Evolutionary conservation across 192 early-diverging fungal species (phyloP).

Genomic region (Coemansia sp.): DNA sequence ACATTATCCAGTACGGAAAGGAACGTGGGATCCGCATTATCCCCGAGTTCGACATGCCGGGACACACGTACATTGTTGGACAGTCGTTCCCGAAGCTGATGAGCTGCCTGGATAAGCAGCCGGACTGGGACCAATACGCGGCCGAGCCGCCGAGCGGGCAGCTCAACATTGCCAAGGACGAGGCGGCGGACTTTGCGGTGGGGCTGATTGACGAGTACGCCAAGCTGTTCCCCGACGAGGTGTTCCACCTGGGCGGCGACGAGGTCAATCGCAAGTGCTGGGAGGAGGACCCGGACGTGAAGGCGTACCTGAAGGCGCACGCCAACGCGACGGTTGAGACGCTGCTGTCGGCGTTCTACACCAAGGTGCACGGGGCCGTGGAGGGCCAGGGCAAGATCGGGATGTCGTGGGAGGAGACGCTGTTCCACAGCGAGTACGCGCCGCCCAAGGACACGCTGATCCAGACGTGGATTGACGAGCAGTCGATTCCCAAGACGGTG

Average conservation of each 20-base stretch:
- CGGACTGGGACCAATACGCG: conserved; percentile 59
- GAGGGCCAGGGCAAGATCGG: conserved; percentile 52
- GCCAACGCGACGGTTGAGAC: conserved; percentile 30
- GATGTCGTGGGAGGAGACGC: conserved; percentile 79
- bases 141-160: conserved; percentile 80
- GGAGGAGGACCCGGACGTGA: conserved; percentile 53
- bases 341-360: conserved; percentile 52
- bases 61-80: conserved; percentile 60
- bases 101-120: conserved; percentile 59
- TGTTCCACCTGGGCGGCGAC: conserved; percentile 74
- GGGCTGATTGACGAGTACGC: conserved; percentile 65
- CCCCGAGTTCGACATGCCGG: conserved; percentile 88
- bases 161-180: conserved; percentile 63
- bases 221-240: conserved; percentile 63
- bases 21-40: conserved; percentile 82
- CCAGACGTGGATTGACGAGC: conserved; percentile 67
- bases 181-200: conserved; percentile 61
- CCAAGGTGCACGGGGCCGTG: conserved; percentile 53
- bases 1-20: conserved; percentile 68
- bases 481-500: conserved; percentile 56
- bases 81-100: conserved; percentile 56
- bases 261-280: conserved; percentile 72
- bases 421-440: conserved; percentile 54
- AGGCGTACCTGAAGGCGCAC: conserved; percentile 30
- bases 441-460: conserved; percentile 63